Conservation (phyloP, 2,329 filamentous ascomycete species). For the Didymella arachidicola region DNA sequence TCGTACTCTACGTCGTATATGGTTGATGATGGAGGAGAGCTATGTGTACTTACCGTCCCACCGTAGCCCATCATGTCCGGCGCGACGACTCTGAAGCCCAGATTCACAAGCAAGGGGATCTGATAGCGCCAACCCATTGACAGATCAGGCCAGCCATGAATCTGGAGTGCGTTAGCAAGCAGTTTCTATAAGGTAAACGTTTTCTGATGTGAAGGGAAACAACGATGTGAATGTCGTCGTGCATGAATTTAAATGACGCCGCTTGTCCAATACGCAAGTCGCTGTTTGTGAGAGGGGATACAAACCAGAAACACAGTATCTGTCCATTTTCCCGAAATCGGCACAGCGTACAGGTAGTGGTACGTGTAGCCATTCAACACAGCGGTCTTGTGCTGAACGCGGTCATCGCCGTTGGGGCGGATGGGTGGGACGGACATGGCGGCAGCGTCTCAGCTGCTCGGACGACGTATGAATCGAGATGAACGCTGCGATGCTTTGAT, state of each 20-base stretch:
- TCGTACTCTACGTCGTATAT: background rate
- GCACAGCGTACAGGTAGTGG: conserved; percentile 64
- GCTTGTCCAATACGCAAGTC: background rate
- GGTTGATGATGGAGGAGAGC: background rate
- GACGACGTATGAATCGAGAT: background rate
- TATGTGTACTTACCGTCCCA: conserved; percentile 63
- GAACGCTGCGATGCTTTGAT: background rate
- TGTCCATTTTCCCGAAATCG: conserved; percentile 53
- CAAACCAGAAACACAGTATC: conserved; percentile 63
- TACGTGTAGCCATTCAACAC: conserved; percentile 75
- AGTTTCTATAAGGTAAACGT: background rate
- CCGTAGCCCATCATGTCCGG: conserved; percentile 90
- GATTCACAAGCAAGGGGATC: conserved; percentile 75
- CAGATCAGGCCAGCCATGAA: conserved; percentile 86
- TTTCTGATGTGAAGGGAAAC: background rate
- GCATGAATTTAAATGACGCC: too few relatives aligned
- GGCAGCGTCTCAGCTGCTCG: background rate
- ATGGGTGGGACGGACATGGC: conserved; percentile 64
- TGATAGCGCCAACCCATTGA: conserved; percentile 89
- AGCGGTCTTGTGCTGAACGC: conserved; percentile 70
- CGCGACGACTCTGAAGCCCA: conserved; percentile 80
- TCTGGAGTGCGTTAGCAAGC: conserved; percentile 42
- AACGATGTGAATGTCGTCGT: conserved; percentile 2
- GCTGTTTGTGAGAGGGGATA: background rate
- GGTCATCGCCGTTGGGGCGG: conserved; percentile 66